phyloP scores from a whole-genome alignment of 1,284 basidiomycete genomes.

The Omphalotus olearius region DNA sequence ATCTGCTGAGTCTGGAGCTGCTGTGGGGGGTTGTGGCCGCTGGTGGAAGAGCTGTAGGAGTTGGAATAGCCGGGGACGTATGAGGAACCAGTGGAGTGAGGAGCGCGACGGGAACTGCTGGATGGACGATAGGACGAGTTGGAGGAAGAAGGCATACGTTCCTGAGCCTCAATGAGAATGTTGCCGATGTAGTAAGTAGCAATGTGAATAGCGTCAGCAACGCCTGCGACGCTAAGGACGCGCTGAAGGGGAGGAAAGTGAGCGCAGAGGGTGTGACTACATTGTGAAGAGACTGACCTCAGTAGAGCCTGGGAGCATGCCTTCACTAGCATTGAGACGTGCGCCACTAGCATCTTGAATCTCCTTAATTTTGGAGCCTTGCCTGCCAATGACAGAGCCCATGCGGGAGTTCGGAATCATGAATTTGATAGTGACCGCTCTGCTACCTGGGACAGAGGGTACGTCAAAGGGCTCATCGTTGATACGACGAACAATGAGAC shows the following conservation, averaged over 20 bases:
- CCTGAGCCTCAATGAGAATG: constrained; percentile 93
- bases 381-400: constrained; percentile 99
- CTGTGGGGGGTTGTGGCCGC: constrained; percentile 38
- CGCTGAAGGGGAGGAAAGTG: constrained; percentile 48
- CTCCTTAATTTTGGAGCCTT: constrained; percentile 98
- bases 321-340: constrained; percentile 92
- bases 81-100: constrained; percentile 48
- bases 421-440: constrained; percentile 98
- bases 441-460: constrained; percentile 94
- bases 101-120: constrained; percentile 41
- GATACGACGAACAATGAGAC: constrained; percentile 96
- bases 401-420: constrained; percentile 99
- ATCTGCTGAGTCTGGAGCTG: constrained; percentile 96
- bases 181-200: constrained; percentile 99
- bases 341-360: constrained; percentile 99
- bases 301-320: constrained; percentile 98
- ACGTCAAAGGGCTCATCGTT: constrained; percentile 99
- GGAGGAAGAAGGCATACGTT: constrained; percentile 70
- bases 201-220: constrained; percentile 99
- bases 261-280: constrained; percentile 13
- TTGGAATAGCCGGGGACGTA: constrained; percentile 64
- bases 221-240: constrained; percentile 94
- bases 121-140: constrained; percentile 58
- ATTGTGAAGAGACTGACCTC: constrained; percentile 55
- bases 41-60: constrained; percentile 25